Conservation (phyloP, 1,139 yeast genomes). For the Komagataea norvegica region DNA sequence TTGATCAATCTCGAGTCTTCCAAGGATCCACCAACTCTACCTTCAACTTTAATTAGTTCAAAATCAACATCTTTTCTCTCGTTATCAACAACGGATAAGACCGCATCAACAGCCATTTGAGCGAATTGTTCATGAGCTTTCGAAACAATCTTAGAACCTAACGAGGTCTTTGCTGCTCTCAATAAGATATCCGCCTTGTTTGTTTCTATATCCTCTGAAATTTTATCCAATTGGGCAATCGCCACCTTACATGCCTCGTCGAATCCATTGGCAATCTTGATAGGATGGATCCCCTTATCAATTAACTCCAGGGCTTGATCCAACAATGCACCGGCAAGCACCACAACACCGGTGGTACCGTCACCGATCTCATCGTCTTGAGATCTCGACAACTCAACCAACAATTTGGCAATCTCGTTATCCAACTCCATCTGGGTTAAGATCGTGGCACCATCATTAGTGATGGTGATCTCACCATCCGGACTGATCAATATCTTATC, state of each 20-base stretch:
- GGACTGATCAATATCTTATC: conserved; percentile 91
- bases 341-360: conserved; percentile 99
- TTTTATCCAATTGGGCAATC: conserved; percentile 63
- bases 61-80: conserved; percentile 94
- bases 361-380: conserved; percentile 99
- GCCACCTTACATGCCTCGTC: conserved; percentile 97
- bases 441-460: conserved; percentile 98
- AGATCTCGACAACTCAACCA: conserved; percentile 90
- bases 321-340: conserved; percentile 86
- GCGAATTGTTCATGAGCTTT: conserved; percentile 93
- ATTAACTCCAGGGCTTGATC: conserved; percentile 94
- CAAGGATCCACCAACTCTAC: conserved; percentile 91
- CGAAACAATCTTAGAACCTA: conserved; percentile 94
- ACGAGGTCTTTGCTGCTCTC: conserved; percentile 89
- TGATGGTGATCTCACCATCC: conserved; percentile 96
- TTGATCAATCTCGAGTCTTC: conserved; percentile 79
- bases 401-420: conserved; percentile 89
- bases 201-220: conserved; percentile 47
- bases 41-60: conserved; percentile 91
- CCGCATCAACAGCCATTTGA: conserved; percentile 95
- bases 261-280: conserved; percentile 93
- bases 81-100: conserved; percentile 85
- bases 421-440: conserved; percentile 94
- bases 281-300: conserved; percentile 96
- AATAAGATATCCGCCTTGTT: conserved; percentile 55